Evolutionary conservation across 805 yeast species (phyloP).

Genomic region (Lachancea nothofagi): DNA sequence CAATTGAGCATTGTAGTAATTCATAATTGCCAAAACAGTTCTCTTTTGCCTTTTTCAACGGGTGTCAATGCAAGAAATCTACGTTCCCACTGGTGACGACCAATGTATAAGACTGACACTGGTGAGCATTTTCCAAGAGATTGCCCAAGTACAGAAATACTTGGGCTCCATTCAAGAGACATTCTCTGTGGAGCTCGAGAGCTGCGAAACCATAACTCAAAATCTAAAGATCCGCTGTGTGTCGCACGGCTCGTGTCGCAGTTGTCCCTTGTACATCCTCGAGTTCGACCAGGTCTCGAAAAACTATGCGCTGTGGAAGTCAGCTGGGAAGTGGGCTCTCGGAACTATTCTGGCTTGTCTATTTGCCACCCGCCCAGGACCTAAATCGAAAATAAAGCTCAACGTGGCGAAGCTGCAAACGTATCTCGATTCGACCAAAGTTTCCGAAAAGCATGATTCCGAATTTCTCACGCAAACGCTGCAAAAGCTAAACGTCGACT

Average conservation of each 20-base stretch:
- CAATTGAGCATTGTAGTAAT: too few species aligned
- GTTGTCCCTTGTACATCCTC: slow-evolving; percentile 24
- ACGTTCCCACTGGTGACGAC: slow-evolving; percentile 25
- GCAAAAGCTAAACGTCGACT: slow-evolving; percentile 19
- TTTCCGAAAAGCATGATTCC: slow-evolving; percentile 4
- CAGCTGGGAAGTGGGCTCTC: slow-evolving; percentile 26
- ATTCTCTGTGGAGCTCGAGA: slow-evolving; percentile 22
- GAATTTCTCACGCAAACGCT: slow-evolving; percentile 5
- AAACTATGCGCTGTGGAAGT: slow-evolving; percentile 25
- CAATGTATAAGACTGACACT: slow-evolving; percentile 26
- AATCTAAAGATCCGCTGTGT: slow-evolving; percentile 25
- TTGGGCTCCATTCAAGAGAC: slow-evolving; percentile 25
- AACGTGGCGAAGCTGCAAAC: background rate
- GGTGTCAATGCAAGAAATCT: slow-evolving; percentile 18
- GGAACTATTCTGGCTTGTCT: slow-evolving; percentile 19
- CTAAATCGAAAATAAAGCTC: background rate
- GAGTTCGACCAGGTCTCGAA: slow-evolving; percentile 23
- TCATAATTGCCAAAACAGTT: background rate
- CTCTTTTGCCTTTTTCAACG: background rate
- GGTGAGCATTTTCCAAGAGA: slow-evolving; percentile 13
- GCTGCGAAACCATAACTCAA: slow-evolving; percentile 27
- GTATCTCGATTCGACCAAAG: background rate
- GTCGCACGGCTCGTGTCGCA: slow-evolving; percentile 12
- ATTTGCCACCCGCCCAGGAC: slow-evolving; percentile 5
- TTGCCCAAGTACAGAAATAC: slow-evolving; percentile 15